Evolutionary conservation across 2,329 filamentous ascomycete species (phyloP).

Genomic region (Trichoderma atroviride): DNA sequence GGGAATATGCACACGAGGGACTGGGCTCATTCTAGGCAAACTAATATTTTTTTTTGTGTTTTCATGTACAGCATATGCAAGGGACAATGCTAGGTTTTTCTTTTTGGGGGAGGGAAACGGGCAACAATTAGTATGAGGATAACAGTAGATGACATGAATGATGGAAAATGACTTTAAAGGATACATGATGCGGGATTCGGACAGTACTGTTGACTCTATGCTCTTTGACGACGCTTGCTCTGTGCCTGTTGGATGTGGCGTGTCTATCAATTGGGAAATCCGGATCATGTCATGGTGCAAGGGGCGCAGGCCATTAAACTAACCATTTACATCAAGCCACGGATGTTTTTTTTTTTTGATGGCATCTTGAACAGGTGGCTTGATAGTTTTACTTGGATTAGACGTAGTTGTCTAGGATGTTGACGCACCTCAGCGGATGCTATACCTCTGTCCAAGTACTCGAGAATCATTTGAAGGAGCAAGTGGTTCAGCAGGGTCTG

Average conservation of each 20-base stretch:
- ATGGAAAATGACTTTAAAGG: slow-evolving; percentile 7
- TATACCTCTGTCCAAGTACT: neutral
- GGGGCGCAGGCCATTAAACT: no score
- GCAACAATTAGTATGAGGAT: slow-evolving; percentile 28
- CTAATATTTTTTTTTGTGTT: slow-evolving; percentile 26
- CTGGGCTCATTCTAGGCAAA: slow-evolving; percentile 16
- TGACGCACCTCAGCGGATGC: neutral
- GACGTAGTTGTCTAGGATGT: neutral
- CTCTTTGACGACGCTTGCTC: neutral
- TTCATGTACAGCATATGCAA: slow-evolving; percentile 31
- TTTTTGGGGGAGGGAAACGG: slow-evolving; percentile 25
- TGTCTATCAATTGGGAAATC: neutral
- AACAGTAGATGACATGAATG: slow-evolving; percentile 23
- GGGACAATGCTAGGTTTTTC: slow-evolving; percentile 25
- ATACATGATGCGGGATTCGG: neutral
- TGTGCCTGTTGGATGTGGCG: neutral
- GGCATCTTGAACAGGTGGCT: neutral
- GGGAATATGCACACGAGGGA: slow-evolving; percentile 6
- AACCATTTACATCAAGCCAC: no score
- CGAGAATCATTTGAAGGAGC: neutral
- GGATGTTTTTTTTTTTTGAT: neutral
- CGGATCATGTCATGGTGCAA: neutral
- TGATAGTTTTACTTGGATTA: neutral
- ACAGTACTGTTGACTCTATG: neutral
- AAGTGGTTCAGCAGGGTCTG: no score